Base-by-base conservation (phyloP, 768 basidiomycete genomes). In the Trametes sanguinea region DNA sequence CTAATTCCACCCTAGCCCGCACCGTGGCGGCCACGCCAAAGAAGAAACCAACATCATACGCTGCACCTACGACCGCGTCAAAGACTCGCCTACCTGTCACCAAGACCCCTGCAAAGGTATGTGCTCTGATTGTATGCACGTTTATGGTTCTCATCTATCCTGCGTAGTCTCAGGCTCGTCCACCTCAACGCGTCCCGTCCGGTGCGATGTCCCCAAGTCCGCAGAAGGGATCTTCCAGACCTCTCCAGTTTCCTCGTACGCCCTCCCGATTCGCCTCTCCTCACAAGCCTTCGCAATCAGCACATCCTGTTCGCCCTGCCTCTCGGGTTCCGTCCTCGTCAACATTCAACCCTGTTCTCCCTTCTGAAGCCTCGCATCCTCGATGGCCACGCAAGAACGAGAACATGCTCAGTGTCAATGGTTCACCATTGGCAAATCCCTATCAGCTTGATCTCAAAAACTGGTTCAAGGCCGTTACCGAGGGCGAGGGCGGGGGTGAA, bases 371-470 rank as follows among this genome's bases (percentile, higher is more conserved):
- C 37, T 69, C 77, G 4, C 69, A 67, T 50, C 77, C 87, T 50
- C 85, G 91, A 29, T 78, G 87, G 70, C 88, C 90, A 10, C 83
- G 88, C 44, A 83, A 80, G 65, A 85, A 91, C 68, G 92, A 94
- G 73, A 85, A 80, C 68, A 84, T 93, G 83, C 79, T 93, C 52
- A 90, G 90, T 68, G 74, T 89, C 17, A 94, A 94, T 62, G 92
- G 92, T 4, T 92, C 90, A 0, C 92, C 92, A 0, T 79, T 94
- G 16, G 84, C 86, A 16, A 92, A 92, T 70, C 90, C 91, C 1
- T 89, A 87, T 68, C 79, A 85, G 61, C 83, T 87, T 66, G 87
- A 86, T 17, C 70, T 85, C 77, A 81, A 42, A 85, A 86, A 86
- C 81, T 87, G 66, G 78, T 78, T 63, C 30, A 73, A 76, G 40